phyloP scores from a whole-genome alignment of 345 rosid species.

The Diplotaxis tenuifolia region DNA sequence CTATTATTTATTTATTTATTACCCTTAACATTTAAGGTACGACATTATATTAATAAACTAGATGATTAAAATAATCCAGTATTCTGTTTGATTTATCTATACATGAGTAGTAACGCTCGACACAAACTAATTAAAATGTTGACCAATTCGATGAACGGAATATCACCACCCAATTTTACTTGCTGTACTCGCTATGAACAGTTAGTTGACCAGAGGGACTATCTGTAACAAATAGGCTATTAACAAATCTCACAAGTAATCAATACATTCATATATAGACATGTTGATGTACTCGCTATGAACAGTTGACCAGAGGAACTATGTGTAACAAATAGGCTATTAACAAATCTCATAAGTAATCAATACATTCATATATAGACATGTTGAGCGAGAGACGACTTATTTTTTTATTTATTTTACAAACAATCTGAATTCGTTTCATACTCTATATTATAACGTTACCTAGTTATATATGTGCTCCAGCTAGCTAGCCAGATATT shows the following conservation, averaged over 20 bases:
- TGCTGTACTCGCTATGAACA: constrained; percentile 20
- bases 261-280: constrained; percentile 15
- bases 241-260: constrained; percentile 8
- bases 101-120: background rate
- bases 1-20: too few relatives aligned
- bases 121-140: constrained; percentile 21
- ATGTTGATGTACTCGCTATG: constrained; percentile 22
- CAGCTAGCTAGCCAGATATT: background rate
- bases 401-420: constrained; percentile 13
- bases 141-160: constrained; percentile 26
- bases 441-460: background rate
- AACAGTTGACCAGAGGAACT: constrained; percentile 35
- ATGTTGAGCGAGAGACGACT: constrained; percentile 9
- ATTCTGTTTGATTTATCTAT: background rate
- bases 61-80: background rate
- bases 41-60: constrained; percentile 2
- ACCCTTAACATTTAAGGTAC: constrained; percentile 7
- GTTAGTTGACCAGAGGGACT: constrained; percentile 38
- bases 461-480: background rate
- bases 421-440: constrained; percentile 31
- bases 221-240: constrained; percentile 20
- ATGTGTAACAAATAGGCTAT: constrained; percentile 20
- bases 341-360: constrained; percentile 8
- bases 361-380: constrained; percentile 15
- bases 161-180: constrained; percentile 26